Base-by-base conservation (phyloP, 192 early-diverging fungal genomes). In the Coemansia sp. region DNA sequence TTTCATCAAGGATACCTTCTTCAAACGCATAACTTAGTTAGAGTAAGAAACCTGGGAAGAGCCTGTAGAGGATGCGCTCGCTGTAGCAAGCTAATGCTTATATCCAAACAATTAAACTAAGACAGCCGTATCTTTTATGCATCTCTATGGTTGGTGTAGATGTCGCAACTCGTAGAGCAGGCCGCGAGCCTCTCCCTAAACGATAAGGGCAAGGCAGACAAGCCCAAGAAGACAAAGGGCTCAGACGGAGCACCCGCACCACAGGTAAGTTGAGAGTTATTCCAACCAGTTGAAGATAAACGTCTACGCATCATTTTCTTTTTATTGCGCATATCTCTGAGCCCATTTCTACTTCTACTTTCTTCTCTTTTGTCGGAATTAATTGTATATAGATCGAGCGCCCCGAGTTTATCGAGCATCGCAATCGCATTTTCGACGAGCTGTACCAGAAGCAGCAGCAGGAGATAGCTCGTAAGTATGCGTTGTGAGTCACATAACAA, bases 371-470 rank as follows among this genome's bases (percentile, higher is more conserved):
- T 38, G 34, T 38, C 34, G 10, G 34, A 12, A 38, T 1, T 19
- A 19, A 2, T 34, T 14, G 28, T 18, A 5, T 68, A 49, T 70
- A 73, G 76, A 49, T 57, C 4, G 77, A 74, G 58, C 74, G 62
- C 12, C 79, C 79, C 12, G 79, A 69, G 55, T 82, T 67, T 55
- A 77, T 82, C 32, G 71, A 82, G 53, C 72, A 76, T 62, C 79
- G 79, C 58, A 77, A 68, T 74, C 67, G 69, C 61, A 82, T 82
- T 31, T 82, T 82, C 62, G 74, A 82, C 44, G 74, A 82, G 70
- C 67, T 76, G 50, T 73, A 64, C 54, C 52, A 73, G 58, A 76
- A 74, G 62, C 74, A 82, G 64, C 64, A 76, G 61, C 69, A 76
- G 38, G 67, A 73, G 21, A 67, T 72, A 58, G 79, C 79, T 1